phyloP scores from a whole-genome alignment of 2,329 filamentous ascomycete genomes.

The Cadophora luteo-olivacea region DNA sequence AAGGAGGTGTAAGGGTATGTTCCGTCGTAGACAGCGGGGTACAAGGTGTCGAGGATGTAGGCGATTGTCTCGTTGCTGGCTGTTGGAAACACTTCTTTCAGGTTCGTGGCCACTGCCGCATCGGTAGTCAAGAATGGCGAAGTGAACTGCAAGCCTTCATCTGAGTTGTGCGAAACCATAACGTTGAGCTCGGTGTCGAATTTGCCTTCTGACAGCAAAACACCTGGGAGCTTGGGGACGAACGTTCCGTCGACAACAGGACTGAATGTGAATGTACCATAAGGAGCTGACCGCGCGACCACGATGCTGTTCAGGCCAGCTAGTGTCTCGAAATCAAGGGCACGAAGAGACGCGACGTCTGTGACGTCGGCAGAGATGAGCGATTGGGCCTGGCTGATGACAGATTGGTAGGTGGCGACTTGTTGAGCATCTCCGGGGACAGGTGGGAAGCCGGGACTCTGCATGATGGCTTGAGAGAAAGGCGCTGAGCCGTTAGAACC shows the following conservation, averaged over 20 bases:
- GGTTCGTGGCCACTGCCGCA: constrained; percentile 39
- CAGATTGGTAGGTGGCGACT: constrained; percentile 31
- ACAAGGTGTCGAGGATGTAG: constrained; percentile 52
- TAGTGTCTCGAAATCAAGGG: constrained; percentile 27
- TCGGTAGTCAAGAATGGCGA: constrained; percentile 33
- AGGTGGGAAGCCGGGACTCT: constrained; percentile 39
- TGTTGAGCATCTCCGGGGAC: constrained; percentile 20
- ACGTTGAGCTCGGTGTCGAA: constrained; percentile 53
- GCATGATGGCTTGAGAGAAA: constrained; percentile 49
- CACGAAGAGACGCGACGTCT: constrained; percentile 27
- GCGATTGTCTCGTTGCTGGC: constrained; percentile 41
- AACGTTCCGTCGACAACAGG: constrained; percentile 57
- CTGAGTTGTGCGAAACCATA: constrained; percentile 53
- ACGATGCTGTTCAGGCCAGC: constrained; percentile 33
- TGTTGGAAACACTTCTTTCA: constrained; percentile 41
- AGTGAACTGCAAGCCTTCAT: constrained; percentile 46
- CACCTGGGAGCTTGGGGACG: constrained; percentile 52
- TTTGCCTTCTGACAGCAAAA: constrained; percentile 50
- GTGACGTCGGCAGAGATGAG: constrained; percentile 31
- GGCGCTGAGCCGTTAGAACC: constrained; percentile 45
- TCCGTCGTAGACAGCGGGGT: constrained; percentile 54
- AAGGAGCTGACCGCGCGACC: constrained; percentile 36
- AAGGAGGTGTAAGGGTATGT: constrained; percentile 52
- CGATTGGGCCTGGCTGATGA: constrained; percentile 30
- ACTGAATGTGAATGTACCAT: constrained; percentile 51